phyloP scores from a whole-genome alignment of 169 alveolate species.

The Plasmodium yoelii region DNA sequence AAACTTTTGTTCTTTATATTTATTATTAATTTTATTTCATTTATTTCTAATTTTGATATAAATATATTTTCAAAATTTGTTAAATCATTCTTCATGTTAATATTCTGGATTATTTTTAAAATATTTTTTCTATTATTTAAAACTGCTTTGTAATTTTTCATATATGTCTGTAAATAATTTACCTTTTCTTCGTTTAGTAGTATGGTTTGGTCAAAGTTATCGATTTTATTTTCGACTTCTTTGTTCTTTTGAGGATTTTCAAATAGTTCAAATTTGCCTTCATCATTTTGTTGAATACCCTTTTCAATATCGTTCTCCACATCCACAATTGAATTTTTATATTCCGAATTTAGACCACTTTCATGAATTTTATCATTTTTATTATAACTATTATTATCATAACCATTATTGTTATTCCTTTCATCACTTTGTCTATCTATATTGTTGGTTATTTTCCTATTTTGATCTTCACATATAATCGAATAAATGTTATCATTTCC shows the following conservation, averaged over 20 bases:
- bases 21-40: constrained; percentile 58
- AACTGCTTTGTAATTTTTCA: constrained; percentile 35
- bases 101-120: constrained; percentile 56
- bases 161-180: constrained; percentile 28
- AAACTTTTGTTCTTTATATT: constrained; percentile 71
- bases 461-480: too few species aligned
- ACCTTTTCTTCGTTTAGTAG: constrained; percentile 32
- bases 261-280: neutral
- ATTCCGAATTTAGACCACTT: too few species aligned
- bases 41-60: constrained; percentile 64
- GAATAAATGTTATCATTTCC: too few species aligned
- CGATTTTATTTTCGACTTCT: neutral
- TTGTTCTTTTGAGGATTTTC: constrained; percentile 1
- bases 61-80: constrained; percentile 68
- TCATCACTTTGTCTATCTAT: too few species aligned
- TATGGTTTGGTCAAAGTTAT: neutral
- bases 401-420: too few species aligned
- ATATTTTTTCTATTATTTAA: constrained; percentile 40
- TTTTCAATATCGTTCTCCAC: neutral
- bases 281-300: constrained; percentile 2
- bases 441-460: too few species aligned
- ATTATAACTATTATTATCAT: too few species aligned
- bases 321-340: too few species aligned
- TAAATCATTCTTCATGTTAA: constrained; percentile 60
- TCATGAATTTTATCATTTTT: too few species aligned